Evolutionary conservation across 2,329 filamentous ascomycete genomes (phyloP).

Genomic region (Coniochaeta hoffmannii): DNA sequence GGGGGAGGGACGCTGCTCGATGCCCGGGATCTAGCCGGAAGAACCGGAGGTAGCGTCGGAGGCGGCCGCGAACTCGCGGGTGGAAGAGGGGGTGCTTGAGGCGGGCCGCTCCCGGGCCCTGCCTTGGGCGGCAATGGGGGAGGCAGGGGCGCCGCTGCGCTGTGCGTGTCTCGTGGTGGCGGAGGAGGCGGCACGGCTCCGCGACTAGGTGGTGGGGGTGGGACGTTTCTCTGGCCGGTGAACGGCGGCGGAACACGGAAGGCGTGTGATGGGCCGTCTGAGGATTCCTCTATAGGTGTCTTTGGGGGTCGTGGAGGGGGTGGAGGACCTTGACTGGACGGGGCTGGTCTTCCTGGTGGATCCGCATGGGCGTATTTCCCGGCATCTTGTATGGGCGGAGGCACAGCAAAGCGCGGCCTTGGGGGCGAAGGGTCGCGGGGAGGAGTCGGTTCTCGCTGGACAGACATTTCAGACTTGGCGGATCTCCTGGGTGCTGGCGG

Average conservation of each 20-base stretch:
- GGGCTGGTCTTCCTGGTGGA: conserved; percentile 27
- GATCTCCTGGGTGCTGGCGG: conserved; percentile 54
- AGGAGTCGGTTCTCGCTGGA: conserved; percentile 42
- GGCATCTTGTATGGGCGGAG: conserved; percentile 82
- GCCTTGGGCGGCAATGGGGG: conserved; percentile 39
- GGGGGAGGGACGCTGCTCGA: conserved; percentile 17
- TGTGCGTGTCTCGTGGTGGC: conserved; percentile 34
- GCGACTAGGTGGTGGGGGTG: conserved; percentile 69
- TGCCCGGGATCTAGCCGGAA: not conserved
- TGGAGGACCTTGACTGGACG: conserved; percentile 49
- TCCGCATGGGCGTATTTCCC: conserved; percentile 69
- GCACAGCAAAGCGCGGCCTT: conserved; percentile 69
- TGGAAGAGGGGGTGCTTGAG: conserved; percentile 39
- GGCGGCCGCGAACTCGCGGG: conserved; percentile 42
- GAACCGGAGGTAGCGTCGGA: conserved; percentile 16
- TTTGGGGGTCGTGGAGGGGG: conserved; percentile 65
- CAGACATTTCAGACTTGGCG: conserved; percentile 38
- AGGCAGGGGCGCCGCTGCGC: conserved; percentile 19
- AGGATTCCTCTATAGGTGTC: conserved; percentile 64
- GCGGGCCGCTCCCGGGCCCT: conserved; percentile 23
- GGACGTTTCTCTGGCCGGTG: conserved; percentile 56
- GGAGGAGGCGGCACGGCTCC: conserved; percentile 66
- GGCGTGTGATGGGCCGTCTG: conserved; percentile 45
- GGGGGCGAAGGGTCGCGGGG: conserved; percentile 65
- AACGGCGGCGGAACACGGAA: conserved; percentile 80